phyloP scores from a whole-genome alignment of 441 rosid species.

The Croton laevigatus region DNA sequence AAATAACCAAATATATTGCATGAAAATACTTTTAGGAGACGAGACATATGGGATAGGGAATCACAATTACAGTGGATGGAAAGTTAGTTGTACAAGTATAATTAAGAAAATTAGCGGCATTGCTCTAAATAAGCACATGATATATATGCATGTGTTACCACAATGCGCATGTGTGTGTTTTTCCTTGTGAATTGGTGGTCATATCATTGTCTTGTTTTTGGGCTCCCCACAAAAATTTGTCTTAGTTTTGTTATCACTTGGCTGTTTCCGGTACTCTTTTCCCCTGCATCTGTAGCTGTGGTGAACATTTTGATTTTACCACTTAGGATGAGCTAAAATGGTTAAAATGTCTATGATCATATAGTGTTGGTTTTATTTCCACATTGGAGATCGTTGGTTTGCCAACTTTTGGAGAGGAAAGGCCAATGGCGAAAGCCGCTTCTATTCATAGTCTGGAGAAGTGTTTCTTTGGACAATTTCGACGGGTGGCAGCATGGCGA shows the following conservation, averaged over 20 bases:
- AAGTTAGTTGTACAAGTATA: not conserved
- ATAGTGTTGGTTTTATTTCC: slow-evolving; percentile 96
- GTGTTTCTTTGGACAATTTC: slow-evolving; percentile 79
- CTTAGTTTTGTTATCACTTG: not conserved
- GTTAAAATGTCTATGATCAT: slow-evolving; percentile 16
- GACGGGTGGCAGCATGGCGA: slow-evolving; percentile 91
- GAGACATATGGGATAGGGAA: no score
- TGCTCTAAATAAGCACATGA: not conserved
- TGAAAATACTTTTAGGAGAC: no score
- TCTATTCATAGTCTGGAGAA: slow-evolving; percentile 79
- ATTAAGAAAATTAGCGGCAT: not conserved
- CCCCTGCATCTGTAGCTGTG: not conserved
- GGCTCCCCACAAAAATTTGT: not conserved
- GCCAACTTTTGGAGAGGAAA: slow-evolving; percentile 99
- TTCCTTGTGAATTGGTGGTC: not conserved
- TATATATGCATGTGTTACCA: no score
- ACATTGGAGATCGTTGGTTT: slow-evolving; percentile 88
- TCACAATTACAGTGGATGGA: no score
- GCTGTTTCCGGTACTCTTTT: not conserved
- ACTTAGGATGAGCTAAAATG: not conserved
- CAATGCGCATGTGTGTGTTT: no score
- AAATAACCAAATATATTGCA: no score
- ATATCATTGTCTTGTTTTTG: not conserved
- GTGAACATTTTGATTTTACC: not conserved
- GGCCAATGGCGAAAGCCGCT: slow-evolving; percentile 90